phyloP scores from a whole-genome alignment of 2,329 filamentous ascomycete species.

The Tolypocladium tundrense region DNA sequence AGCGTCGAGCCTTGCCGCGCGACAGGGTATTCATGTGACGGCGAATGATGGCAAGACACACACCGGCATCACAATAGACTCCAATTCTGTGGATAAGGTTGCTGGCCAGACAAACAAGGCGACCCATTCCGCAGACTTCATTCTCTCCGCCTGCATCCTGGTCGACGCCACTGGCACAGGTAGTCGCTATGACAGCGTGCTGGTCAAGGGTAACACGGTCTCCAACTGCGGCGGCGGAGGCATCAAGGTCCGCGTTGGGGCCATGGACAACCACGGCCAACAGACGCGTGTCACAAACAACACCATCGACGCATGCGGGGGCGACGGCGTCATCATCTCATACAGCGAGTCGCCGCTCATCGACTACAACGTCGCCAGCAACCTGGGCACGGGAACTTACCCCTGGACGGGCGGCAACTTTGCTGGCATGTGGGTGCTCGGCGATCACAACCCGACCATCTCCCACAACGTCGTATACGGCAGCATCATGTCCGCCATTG shows the following conservation, averaged over 20 bases:
- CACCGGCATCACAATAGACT: slow-evolving; percentile 11
- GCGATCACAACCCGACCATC: slow-evolving; percentile 9
- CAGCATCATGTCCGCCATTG: slow-evolving; percentile 11
- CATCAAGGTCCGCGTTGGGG: slow-evolving; percentile 14
- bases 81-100: slow-evolving; percentile 10
- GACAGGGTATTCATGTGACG: slow-evolving; percentile 11
- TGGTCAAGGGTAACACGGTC: slow-evolving; percentile 10
- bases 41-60: slow-evolving; percentile 11
- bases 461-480: slow-evolving; percentile 13
- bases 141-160: slow-evolving; percentile 9
- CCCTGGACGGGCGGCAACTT: slow-evolving; percentile 16
- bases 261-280: slow-evolving; percentile 8
- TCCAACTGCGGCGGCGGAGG: slow-evolving; percentile 14
- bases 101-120: slow-evolving; percentile 13
- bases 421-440: slow-evolving; percentile 17
- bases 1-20: slow-evolving; percentile 4
- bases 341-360: slow-evolving; percentile 10
- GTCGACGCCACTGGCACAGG: not conserved
- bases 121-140: slow-evolving; percentile 7
- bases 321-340: slow-evolving; percentile 13
- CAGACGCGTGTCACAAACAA: slow-evolving; percentile 9
- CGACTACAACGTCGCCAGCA: slow-evolving; percentile 11
- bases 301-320: slow-evolving; percentile 10
- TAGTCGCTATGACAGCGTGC: slow-evolving; percentile 13
- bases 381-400: slow-evolving; percentile 12